A percentile compares a stretch with the other conserved stretches of the same genome.
phyloP scores from a whole-genome alignment of 129 eudicot genomes.

The Tagetes erecta region DNA sequence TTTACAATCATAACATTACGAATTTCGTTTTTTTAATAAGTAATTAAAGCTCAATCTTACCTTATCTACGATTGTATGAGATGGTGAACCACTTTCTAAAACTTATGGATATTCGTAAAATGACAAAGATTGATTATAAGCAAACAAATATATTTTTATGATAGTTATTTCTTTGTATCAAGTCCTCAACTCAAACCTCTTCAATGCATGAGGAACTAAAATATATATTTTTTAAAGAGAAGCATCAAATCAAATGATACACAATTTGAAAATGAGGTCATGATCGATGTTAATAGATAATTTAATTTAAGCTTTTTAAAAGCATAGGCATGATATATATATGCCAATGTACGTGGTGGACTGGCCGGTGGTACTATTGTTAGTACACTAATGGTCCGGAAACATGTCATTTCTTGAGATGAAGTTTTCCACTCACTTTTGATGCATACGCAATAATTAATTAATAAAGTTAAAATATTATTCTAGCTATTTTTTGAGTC shows the following conservation, averaged over 20 bases:
- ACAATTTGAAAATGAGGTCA: constrained; percentile 14
- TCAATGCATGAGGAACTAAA: not conserved
- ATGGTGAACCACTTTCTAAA: not conserved
- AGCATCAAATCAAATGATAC: not conserved
- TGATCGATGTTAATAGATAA: not conserved
- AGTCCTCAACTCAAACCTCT: not conserved
- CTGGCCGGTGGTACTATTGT: constrained; percentile 28
- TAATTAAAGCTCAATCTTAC: too few relatives aligned
- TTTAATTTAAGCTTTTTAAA: not conserved
- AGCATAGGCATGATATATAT: not conserved
- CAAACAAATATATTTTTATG: not conserved
- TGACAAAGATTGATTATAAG: not conserved
- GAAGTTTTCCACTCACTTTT: constrained; percentile 32
- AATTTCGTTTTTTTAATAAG: too few relatives aligned
- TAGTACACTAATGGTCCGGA: constrained; percentile 36
- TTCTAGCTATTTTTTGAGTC: too few relatives aligned
- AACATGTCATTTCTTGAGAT: constrained; percentile 28
- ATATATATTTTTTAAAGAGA: not conserved
- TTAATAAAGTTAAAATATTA: not conserved
- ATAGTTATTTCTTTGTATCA: not conserved
- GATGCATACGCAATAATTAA: constrained; percentile 8
- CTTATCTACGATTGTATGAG: not conserved
- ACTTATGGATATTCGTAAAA: not conserved
- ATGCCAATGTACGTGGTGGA: not conserved
- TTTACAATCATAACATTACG: too few relatives aligned